Percentiles rank a stretch among this genome's conserved stretches.
phyloP scores from a whole-genome alignment of 345 rosid genomes.

The Eucalyptus virginea region DNA sequence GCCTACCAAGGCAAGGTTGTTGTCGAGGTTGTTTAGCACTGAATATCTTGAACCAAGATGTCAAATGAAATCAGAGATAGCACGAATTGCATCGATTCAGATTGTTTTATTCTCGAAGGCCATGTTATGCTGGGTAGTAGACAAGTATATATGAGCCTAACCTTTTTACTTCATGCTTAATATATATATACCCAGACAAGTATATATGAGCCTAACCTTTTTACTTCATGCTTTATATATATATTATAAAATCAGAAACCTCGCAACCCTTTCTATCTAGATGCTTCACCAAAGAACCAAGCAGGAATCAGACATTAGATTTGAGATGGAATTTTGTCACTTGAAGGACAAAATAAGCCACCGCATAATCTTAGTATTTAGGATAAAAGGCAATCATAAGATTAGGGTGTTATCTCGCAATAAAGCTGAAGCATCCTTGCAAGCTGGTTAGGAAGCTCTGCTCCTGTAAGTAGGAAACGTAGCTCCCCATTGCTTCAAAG shows the following conservation, averaged over 20 bases:
- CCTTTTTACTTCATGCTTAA: not conserved
- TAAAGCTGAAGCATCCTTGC: conserved; percentile 26
- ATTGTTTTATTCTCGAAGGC: not conserved
- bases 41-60: not conserved
- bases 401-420: conserved; percentile 4
- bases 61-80: not conserved
- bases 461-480: conserved; percentile 39
- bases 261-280: not conserved
- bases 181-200: too few relatives aligned
- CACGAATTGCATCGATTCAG: too few relatives aligned
- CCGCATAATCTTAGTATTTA: not conserved
- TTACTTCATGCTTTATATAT: too few relatives aligned
- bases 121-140: not conserved
- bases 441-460: conserved; percentile 46
- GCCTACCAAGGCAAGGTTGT: not conserved
- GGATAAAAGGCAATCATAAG: not conserved
- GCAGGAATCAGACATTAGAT: not conserved
- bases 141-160: not conserved
- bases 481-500: conserved; percentile 32
- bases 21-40: not conserved
- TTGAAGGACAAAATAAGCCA: not conserved
- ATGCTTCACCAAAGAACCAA: not conserved
- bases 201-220: too few relatives aligned
- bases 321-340: not conserved
- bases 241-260: not conserved